Conservation (phyloP, 2,329 filamentous ascomycete genomes). For the Pseudogymnoascus sp. region DNA sequence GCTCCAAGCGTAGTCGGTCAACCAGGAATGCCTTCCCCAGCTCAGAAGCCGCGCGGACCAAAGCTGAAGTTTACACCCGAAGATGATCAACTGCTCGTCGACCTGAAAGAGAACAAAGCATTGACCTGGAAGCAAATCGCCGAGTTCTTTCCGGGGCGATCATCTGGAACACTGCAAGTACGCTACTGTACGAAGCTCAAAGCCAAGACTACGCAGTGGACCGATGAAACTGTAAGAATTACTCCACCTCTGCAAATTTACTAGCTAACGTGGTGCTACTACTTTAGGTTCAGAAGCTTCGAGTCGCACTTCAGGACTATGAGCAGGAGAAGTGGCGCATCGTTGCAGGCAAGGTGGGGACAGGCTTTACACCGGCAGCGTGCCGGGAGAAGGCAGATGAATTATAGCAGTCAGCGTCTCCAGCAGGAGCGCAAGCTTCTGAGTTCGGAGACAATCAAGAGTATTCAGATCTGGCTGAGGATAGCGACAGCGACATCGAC, state of each 20-base stretch:
- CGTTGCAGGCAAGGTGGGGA: slow-evolving; percentile 81
- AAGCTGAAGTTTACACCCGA: slow-evolving; percentile 92
- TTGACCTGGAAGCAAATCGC: slow-evolving; percentile 97
- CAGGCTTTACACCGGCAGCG: slow-evolving; percentile 76
- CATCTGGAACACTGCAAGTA: slow-evolving; percentile 83
- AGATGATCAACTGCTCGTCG: slow-evolving; percentile 78
- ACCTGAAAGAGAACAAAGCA: slow-evolving; percentile 89
- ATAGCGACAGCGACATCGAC: not conserved
- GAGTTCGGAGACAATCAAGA: slow-evolving; percentile 26
- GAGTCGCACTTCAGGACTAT: slow-evolving; percentile 70
- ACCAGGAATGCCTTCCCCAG: slow-evolving; percentile 77
- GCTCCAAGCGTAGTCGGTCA: slow-evolving; percentile 81
- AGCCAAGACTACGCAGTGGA: slow-evolving; percentile 89
- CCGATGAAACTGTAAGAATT: slow-evolving; percentile 72
- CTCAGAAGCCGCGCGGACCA: slow-evolving; percentile 69
- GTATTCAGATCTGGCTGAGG: slow-evolving; percentile 1
- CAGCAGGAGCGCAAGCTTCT: slow-evolving; percentile 29
- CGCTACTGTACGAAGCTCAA: slow-evolving; percentile 93
- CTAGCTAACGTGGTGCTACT: not conserved
- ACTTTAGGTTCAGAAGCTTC: slow-evolving; percentile 66
- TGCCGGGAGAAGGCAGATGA: slow-evolving; percentile 56
- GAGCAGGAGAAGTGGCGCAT: slow-evolving; percentile 91
- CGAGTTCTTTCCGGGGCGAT: slow-evolving; percentile 87
- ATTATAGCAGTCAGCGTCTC: slow-evolving; percentile 31
- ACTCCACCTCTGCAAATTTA: slow-evolving; percentile 9